Evolutionary conservation across 805 yeast genomes (phyloP), one percentile per base, ranked within the genome.

Genomic region (Wickerhamiella siamensis): DNA sequence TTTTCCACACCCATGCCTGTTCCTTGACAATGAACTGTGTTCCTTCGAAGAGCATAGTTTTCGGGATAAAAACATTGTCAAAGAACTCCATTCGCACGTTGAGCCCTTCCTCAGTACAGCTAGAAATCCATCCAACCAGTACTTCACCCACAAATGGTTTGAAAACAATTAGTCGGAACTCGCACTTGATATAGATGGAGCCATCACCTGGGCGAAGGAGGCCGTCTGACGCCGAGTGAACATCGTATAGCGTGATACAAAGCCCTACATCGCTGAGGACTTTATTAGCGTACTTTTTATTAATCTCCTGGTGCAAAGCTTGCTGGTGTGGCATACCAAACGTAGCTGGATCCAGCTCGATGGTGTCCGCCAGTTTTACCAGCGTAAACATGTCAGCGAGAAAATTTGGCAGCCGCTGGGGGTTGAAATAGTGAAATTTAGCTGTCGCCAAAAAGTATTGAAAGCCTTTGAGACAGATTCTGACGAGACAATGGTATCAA

Each of bases 111-210:
- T 75, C 72, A 3, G 86, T 72, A 63, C 95, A 83, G 50, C 84
- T 82, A 33, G 84, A 77, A 27, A 91, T 83, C 88, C 94, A 84
- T 1, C 98, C 98, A 0, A 86, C 78, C 20, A 91, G 59, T 5
- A 88, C 74, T 58, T 91, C 98, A 8, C 98, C 98, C 1, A 83
- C 77, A 60, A 88, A 88, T 0, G 98, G 98, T 49, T 87, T 81
- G 70, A 91, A 91, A 2, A 88, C 78, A 8, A 87, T 66, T 37
- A 80, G 67, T 40, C 96, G 64, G 55, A 86, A 83, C 42, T 66
- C 71, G 16, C 79, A 51, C 40, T 78, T 80, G 33, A 83, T 76
- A 52, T 70, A 87, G 4, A 84, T 70, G 1, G 87, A 84, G 6
- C 98, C 97, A 61, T 91, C 97, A 6, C 98, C 97, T 1, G 95